Percentiles rank a stretch among this genome's conserved stretches.
These are phyloP conservation scores for Peronosclerospora sorghi DNA, from an alignment of 352 stramenopile species.

Conservation along the genomic window DNA sequence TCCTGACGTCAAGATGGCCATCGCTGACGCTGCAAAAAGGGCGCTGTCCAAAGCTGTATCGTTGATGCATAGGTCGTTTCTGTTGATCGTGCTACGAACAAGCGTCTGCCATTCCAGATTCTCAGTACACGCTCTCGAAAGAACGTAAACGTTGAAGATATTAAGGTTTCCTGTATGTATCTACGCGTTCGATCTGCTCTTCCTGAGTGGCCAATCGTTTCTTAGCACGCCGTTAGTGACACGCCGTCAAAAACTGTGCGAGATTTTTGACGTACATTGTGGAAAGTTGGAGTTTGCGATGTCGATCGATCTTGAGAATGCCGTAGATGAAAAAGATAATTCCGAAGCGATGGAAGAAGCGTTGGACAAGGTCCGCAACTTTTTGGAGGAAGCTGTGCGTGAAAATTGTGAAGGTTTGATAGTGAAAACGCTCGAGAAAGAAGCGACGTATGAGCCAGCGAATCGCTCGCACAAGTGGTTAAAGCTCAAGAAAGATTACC, in stretches of 20 bases:
- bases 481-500: constrained; percentile 99
- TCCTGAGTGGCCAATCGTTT: constrained; percentile 94
- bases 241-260: constrained; percentile 85
- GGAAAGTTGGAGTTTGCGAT: constrained; percentile 93
- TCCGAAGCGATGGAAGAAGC: constrained; percentile 80
- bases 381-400: constrained; percentile 91
- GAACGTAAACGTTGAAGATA: too few relatives aligned
- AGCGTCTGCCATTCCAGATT: too few relatives aligned
- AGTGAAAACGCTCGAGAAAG: constrained; percentile 98
- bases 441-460: constrained; percentile 95
- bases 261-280: constrained; percentile 88
- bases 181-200: constrained; percentile 98
- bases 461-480: constrained; percentile 99
- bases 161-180: constrained; percentile 89
- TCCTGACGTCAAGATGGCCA: too few relatives aligned
- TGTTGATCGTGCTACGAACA: too few relatives aligned
- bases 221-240: constrained; percentile 84
- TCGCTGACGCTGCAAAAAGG: too few relatives aligned
- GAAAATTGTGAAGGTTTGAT: constrained; percentile 96
- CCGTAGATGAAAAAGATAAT: constrained; percentile 84
- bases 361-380: constrained; percentile 78
- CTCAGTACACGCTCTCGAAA: too few relatives aligned
- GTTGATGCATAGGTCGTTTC: too few relatives aligned
- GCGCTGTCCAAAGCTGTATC: too few relatives aligned
- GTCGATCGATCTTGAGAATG: constrained; percentile 81